phyloP scores from a whole-genome alignment of 805 yeast species.

The Starmera caribaea region DNA sequence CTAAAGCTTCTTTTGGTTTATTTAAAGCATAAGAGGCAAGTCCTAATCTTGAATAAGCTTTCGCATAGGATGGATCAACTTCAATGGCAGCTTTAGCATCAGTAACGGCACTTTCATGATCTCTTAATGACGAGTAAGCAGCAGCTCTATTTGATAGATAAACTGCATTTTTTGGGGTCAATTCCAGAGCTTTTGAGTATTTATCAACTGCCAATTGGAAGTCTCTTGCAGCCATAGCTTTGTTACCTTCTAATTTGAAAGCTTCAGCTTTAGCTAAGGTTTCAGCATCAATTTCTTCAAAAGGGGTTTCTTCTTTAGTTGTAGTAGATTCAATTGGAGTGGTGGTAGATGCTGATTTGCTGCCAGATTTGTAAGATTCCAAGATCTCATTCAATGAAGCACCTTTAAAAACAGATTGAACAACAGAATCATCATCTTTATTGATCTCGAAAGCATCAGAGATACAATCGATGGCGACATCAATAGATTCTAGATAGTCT shows the following conservation, averaged over 20 bases:
- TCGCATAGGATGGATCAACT: slow-evolving; percentile 71
- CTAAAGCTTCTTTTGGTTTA: slow-evolving; percentile 81
- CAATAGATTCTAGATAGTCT: slow-evolving; percentile 82
- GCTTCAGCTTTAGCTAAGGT: slow-evolving; percentile 68
- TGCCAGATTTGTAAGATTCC: slow-evolving; percentile 8
- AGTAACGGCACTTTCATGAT: slow-evolving; percentile 66
- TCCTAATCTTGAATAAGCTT: slow-evolving; percentile 93
- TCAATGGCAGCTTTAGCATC: slow-evolving; percentile 82
- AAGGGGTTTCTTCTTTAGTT: slow-evolving; percentile 22
- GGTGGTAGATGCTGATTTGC: slow-evolving; percentile 11
- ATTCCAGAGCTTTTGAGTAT: slow-evolving; percentile 71
- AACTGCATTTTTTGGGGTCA: slow-evolving; percentile 67
- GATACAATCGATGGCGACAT: slow-evolving; percentile 89
- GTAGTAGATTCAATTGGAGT: slow-evolving; percentile 16
- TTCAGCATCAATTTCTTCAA: slow-evolving; percentile 41
- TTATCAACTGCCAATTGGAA: slow-evolving; percentile 62
- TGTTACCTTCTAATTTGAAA: slow-evolving; percentile 81
- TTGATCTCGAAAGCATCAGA: slow-evolving; percentile 74
- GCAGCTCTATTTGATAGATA: slow-evolving; percentile 95
- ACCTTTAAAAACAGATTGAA: slow-evolving; percentile 33
- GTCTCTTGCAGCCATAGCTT: slow-evolving; percentile 71
- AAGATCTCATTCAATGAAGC: slow-evolving; percentile 39
- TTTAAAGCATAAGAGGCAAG: slow-evolving; percentile 91
- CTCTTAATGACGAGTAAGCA: slow-evolving; percentile 71
- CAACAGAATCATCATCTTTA: slow-evolving; percentile 29